Evolutionary conservation across 2,329 filamentous ascomycete species (phyloP).

Genomic region (Aspergillus sp.): DNA sequence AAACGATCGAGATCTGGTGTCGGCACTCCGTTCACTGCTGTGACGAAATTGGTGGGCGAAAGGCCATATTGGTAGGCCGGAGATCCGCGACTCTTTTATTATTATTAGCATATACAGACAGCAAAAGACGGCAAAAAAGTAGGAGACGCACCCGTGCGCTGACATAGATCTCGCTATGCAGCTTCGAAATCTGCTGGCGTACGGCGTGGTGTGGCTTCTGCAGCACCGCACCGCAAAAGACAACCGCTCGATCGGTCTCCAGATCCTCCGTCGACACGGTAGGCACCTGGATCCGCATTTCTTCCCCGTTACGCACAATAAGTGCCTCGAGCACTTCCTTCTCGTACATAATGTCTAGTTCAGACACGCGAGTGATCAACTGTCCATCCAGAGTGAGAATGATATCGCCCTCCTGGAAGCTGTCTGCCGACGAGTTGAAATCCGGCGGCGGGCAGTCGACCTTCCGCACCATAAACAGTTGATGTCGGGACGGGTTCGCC

Average conservation of each 20-base stretch:
- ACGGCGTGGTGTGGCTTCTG: conserved; percentile 95
- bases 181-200: conserved; percentile 92
- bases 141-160: conserved; percentile 62
- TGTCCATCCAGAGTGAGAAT: conserved; percentile 87
- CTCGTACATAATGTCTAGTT: conserved; percentile 96
- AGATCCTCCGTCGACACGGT: conserved; percentile 87
- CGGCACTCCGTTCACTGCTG: conserved; percentile 84
- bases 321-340: conserved; percentile 79
- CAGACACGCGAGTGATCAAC: conserved; percentile 87
- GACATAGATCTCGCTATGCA: conserved; percentile 96
- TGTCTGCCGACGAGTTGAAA: conserved; percentile 49
- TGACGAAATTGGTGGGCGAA: conserved; percentile 95
- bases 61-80: conserved; percentile 88
- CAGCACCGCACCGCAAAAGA: conserved; percentile 91
- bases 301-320: conserved; percentile 80
- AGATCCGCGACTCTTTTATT: conserved; percentile 65
- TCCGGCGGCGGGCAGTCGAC: conserved; percentile 62
- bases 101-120: conserved; percentile 7
- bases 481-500: conserved; percentile 88
- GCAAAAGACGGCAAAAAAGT: not conserved
- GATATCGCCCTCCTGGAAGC: conserved; percentile 85
- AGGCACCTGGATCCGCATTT: conserved; percentile 72
- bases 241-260: conserved; percentile 87
- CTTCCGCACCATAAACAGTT: conserved; percentile 98
- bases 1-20: conserved; percentile 83